These are phyloP conservation scores for Blastosporella zonata DNA, from an alignment of 1,284 basidiomycete genomes.

Conservation along the genomic window DNA sequence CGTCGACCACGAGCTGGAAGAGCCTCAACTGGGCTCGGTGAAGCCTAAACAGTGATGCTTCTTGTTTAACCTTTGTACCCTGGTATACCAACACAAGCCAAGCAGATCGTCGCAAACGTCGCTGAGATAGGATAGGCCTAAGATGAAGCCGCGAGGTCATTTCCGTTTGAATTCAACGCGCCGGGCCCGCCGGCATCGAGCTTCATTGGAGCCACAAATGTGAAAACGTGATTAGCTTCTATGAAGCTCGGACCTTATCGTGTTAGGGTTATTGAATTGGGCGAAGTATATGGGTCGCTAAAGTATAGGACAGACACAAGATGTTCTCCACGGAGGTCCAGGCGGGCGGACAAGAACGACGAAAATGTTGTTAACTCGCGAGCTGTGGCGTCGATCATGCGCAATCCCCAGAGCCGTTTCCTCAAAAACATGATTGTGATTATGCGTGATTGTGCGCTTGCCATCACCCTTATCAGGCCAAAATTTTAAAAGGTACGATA, in stretches of 20 bases:
- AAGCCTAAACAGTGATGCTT: not conserved
- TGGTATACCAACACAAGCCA: not conserved
- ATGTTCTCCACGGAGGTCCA: too few relatives aligned
- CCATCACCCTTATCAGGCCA: not conserved
- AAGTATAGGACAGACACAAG: too few relatives aligned
- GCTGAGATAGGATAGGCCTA: not conserved
- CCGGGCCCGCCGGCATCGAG: slow-evolving; percentile 8
- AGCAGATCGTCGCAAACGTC: slow-evolving; percentile 1
- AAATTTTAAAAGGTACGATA: too few relatives aligned
- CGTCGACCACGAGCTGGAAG: not conserved
- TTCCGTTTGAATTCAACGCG: not conserved
- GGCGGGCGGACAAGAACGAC: not conserved
- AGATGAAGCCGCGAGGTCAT: not conserved
- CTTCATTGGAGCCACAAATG: not conserved
- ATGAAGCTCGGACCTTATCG: not conserved
- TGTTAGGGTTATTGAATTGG: too few relatives aligned
- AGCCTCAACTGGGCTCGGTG: not conserved
- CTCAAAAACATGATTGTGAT: not conserved
- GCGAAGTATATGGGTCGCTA: too few relatives aligned
- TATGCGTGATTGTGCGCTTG: too few relatives aligned
- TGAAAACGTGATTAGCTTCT: not conserved
- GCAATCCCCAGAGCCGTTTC: not conserved
- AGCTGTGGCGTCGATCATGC: slow-evolving; percentile 16
- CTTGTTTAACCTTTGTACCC: slow-evolving; percentile 1
- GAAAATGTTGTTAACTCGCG: not conserved